These are phyloP conservation scores for Kwoniella sp. DNA, from an alignment of 768 basidiomycete species.

Conservation along the genomic window DNA sequence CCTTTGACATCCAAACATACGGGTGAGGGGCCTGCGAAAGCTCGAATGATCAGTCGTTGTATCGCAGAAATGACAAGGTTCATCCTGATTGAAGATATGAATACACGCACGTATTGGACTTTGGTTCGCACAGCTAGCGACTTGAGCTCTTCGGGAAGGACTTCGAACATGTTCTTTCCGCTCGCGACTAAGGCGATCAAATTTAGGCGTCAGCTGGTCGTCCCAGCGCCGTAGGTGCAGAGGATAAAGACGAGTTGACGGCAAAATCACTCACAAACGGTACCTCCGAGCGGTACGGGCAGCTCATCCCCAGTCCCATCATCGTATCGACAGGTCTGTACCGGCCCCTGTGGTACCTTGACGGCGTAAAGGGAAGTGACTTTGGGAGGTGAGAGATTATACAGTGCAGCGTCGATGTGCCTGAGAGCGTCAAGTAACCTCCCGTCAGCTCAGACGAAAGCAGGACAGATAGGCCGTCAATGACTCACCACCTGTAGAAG, in stretches of 20 bases:
- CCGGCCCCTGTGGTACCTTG: slow-evolving; percentile 67
- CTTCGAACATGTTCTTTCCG: slow-evolving; percentile 80
- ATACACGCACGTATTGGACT: slow-evolving; percentile 65
- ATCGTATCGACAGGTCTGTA: slow-evolving; percentile 73
- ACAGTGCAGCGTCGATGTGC: slow-evolving; percentile 75
- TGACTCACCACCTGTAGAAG: slow-evolving; percentile 73
- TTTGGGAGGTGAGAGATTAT: slow-evolving; percentile 62
- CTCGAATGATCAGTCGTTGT: background rate
- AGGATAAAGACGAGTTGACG: background rate
- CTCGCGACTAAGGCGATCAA: slow-evolving; percentile 59
- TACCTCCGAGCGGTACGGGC: slow-evolving; percentile 79
- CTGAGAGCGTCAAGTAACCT: slow-evolving; percentile 20
- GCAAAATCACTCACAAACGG: slow-evolving; percentile 67
- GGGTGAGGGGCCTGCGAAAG: slow-evolving; percentile 66
- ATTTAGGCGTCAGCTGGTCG: background rate
- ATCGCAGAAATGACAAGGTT: background rate
- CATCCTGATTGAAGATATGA: background rate
- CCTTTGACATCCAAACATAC: slow-evolving; percentile 86
- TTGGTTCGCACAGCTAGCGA: slow-evolving; percentile 74
- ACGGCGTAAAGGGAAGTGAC: slow-evolving; percentile 85
- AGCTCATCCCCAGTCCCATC: slow-evolving; percentile 86
- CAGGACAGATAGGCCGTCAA: background rate
- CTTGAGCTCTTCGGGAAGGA: slow-evolving; percentile 71
- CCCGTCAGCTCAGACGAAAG: background rate
- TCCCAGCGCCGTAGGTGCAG: background rate